Conservation (phyloP, 805 yeast species). For the Metschnikowia dekortorum region DNA sequence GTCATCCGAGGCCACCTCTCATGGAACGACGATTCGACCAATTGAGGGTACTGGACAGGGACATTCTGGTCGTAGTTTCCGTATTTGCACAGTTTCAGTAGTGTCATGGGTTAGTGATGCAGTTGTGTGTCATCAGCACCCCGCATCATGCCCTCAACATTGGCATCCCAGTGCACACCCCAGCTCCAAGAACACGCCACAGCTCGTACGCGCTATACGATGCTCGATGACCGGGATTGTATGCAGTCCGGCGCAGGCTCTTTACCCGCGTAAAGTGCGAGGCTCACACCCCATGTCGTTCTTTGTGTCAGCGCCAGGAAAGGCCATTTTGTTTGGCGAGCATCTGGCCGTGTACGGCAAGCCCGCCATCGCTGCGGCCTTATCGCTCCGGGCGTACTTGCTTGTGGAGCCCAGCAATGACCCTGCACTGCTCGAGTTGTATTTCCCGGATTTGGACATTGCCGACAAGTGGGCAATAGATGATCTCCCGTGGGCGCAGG, state of each 20-base stretch:
- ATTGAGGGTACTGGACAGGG: no score
- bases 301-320: constrained; percentile 90
- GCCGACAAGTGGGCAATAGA: constrained; percentile 56
- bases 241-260: neutral
- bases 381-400: constrained; percentile 78
- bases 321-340: constrained; percentile 93
- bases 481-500: constrained; percentile 58
- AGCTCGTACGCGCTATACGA: no score
- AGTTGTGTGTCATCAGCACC: no score
- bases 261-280: neutral
- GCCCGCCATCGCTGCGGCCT: constrained; percentile 96
- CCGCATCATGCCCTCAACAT: no score
- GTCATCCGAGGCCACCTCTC: no score
- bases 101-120: no score
- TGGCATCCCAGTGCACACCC: no score
- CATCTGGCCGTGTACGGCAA: constrained; percentile 92
- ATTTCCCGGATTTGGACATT: constrained; percentile 72
- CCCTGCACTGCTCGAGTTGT: constrained; percentile 51
- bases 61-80: no score
- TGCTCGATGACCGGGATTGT: neutral
- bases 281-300: constrained; percentile 28
- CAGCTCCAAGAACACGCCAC: no score
- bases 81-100: no score
- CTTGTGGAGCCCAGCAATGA: constrained; percentile 51
- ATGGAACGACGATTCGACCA: no score